phyloP scores from a whole-genome alignment of 306 rosid species.

The Lathyrus aphaca region DNA sequence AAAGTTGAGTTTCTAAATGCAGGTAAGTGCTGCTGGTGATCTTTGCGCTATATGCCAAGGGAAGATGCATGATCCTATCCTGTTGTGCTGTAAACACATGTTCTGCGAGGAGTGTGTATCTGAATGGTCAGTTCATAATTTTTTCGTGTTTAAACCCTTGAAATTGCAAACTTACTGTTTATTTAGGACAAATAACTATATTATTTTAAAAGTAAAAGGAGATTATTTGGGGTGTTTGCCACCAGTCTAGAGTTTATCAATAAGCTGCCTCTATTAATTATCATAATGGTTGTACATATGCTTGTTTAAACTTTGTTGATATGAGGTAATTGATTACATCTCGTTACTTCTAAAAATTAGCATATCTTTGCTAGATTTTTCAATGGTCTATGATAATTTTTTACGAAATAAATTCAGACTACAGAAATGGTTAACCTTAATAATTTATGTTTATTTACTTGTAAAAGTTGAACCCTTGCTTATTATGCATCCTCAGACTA shows the following conservation, averaged over 20 bases:
- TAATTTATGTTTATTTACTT: neutral
- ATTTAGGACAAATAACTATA: conserved; percentile 29
- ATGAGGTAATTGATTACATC: conserved; percentile 7
- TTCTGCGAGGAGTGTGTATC: conserved; percentile 97
- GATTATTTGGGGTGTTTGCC: neutral
- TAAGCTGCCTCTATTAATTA: conserved; percentile 3
- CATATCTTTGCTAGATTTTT: conserved; percentile 5
- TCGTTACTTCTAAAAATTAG: neutral
- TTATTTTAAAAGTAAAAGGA: conserved; percentile 8
- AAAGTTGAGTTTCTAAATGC: conserved; percentile 45
- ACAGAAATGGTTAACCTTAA: neutral
- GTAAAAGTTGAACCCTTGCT: no score
- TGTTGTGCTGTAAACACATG: conserved; percentile 83
- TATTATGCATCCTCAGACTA: no score
- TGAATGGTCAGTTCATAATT: conserved; percentile 74
- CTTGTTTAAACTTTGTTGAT: conserved; percentile 14
- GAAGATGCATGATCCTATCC: conserved; percentile 83
- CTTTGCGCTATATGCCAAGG: conserved; percentile 96
- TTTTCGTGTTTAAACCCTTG: conserved; percentile 25
- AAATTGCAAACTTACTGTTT: conserved; percentile 13
- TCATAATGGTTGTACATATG: conserved; percentile 5
- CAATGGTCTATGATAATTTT: conserved; percentile 2
- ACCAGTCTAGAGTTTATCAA: conserved; percentile 5
- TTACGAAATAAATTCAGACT: conserved; percentile 13
- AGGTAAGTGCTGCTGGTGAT: conserved; percentile 86